These are phyloP conservation scores for Lactifluus volemus DNA, from an alignment of 768 basidiomycete genomes.

Conservation along the genomic window DNA sequence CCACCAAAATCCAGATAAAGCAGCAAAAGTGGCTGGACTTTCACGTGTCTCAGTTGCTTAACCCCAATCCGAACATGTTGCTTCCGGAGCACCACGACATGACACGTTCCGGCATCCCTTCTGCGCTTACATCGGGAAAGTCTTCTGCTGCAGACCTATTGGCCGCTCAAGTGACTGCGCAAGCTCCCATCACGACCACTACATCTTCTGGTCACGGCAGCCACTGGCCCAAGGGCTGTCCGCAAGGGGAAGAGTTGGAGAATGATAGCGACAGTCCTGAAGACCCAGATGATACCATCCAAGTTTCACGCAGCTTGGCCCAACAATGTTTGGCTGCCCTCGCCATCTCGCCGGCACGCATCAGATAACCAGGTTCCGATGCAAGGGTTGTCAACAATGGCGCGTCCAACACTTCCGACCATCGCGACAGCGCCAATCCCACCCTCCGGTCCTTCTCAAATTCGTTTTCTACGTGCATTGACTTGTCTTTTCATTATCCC, in stretches of 20 bases:
- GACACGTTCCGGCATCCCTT: constrained; percentile 29
- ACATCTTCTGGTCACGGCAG: constrained; percentile 24
- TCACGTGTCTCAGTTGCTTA: constrained; percentile 52
- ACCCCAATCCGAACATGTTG: constrained; percentile 57
- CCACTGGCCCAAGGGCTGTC: constrained; percentile 59
- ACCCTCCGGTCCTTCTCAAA: constrained; percentile 82
- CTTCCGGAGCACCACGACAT: constrained; percentile 47
- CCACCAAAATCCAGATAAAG: constrained; percentile 1
- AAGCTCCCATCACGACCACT: constrained; percentile 16
- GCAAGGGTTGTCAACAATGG: neutral
- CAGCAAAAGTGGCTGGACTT: constrained; percentile 2
- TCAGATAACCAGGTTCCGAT: constrained; percentile 26
- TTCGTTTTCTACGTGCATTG: constrained; percentile 87
- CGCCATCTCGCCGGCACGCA: constrained; percentile 33
- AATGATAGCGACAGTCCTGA: constrained; percentile 46
- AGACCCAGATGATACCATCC: constrained; percentile 43
- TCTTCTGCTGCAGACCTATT: constrained; percentile 52
- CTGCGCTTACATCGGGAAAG: constrained; percentile 40
- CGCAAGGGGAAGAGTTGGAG: constrained; percentile 58
- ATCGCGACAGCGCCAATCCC: constrained; percentile 47
- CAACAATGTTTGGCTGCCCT: constrained; percentile 57
- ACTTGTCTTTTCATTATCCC: neutral
- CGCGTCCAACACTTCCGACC: constrained; percentile 25
- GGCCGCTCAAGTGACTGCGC: constrained; percentile 41
- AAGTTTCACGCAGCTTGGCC: constrained; percentile 59